Percentiles rank a stretch among this genome's conserved stretches.
Conservation (phyloP, 164 flowering plant genomes). For the Liriodendron chinense region DNA sequence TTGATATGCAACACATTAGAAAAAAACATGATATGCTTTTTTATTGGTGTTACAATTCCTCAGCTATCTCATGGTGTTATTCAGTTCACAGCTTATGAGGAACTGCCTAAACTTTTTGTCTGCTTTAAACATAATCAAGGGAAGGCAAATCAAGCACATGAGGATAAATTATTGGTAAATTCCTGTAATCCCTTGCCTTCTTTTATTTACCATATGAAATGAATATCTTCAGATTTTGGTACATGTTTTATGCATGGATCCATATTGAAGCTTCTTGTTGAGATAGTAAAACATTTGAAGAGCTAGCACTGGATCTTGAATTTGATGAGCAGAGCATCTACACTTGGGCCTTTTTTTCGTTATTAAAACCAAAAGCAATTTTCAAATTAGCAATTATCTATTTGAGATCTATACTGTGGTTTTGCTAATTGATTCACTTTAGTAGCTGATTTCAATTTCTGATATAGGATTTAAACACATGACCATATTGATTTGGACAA, state of each 20-base stretch:
- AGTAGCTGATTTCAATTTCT: not conserved
- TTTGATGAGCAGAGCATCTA: not conserved
- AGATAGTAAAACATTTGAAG: not conserved
- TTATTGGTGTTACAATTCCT: no score
- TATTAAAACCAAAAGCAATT: no score
- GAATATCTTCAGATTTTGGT: not conserved
- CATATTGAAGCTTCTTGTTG: not conserved
- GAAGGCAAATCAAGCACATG: conserved; percentile 8
- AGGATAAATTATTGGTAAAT: conserved; percentile 53
- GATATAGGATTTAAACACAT: not conserved
- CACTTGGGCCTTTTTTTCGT: not conserved
- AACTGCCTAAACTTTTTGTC: conserved; percentile 66
- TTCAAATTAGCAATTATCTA: not conserved
- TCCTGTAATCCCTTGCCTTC: conserved; percentile 2
- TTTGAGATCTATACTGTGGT: not conserved
- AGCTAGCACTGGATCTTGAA: not conserved
- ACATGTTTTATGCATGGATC: not conserved
- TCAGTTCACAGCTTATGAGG: conserved; percentile 95
- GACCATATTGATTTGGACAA: not conserved
- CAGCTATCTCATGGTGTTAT: conserved; percentile 99
- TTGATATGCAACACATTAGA: no score
- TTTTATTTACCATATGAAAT: not conserved
- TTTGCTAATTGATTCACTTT: not conserved
- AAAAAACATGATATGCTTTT: no score
- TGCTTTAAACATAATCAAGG: conserved; percentile 40